Conservation (phyloP, 129 eudicot genomes). For the Rutidosis leptorrhynchoides region DNA sequence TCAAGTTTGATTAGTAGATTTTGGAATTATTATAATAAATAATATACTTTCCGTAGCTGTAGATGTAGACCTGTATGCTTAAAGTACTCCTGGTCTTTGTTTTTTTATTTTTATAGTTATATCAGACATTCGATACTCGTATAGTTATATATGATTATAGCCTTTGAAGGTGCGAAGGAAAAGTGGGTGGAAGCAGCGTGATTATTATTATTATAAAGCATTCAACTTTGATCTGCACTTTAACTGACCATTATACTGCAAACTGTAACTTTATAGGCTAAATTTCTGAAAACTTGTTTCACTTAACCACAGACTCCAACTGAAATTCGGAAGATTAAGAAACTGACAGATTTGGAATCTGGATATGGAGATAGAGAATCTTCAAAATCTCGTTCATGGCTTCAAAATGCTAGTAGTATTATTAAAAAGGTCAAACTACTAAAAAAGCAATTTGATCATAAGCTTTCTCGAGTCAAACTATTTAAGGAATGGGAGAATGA, state of each 20-base stretch:
- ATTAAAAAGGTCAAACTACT: constrained; percentile 46
- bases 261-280: constrained; percentile 52
- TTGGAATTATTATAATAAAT: neutral
- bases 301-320: constrained; percentile 71
- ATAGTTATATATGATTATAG: no score
- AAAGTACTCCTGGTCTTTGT: neutral
- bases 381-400: constrained; percentile 48
- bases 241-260: constrained; percentile 1
- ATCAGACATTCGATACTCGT: neutral
- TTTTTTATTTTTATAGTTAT: neutral
- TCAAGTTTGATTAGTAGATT: constrained; percentile 9
- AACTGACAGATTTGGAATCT: constrained; percentile 31
- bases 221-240: neutral
- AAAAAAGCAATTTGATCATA: constrained; percentile 43
- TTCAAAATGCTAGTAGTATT: constrained; percentile 42
- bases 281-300: constrained; percentile 78
- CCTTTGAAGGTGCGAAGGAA: no score
- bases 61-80: neutral
- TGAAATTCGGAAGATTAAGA: constrained; percentile 57
- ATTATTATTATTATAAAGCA: neutral
- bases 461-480: constrained; percentile 40
- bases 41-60: constrained; percentile 3
- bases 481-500: constrained; percentile 35
- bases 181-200: no score
- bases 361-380: constrained; percentile 28